phyloP scores from a whole-genome alignment of 129 eudicot species.

The Escallonia herrerae region DNA sequence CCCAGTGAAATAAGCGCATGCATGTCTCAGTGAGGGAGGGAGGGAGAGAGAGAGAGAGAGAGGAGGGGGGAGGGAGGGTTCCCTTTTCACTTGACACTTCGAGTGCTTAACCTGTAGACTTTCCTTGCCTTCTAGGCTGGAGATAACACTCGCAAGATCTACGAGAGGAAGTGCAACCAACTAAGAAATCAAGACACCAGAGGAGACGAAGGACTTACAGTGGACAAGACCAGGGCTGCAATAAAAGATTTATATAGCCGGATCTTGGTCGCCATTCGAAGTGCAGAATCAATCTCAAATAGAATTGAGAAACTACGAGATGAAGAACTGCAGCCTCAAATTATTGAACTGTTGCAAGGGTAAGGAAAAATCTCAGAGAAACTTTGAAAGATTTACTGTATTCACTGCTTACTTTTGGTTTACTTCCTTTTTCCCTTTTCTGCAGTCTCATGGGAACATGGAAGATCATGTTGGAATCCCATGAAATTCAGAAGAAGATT shows the following conservation, averaged over 20 bases:
- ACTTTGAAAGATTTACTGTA: not conserved
- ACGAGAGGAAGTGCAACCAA: slow-evolving; percentile 85
- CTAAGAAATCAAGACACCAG: slow-evolving; percentile 70
- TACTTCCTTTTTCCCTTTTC: not conserved
- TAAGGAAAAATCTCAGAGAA: slow-evolving; percentile 18
- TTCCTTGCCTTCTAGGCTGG: slow-evolving; percentile 50
- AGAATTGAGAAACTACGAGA: slow-evolving; percentile 77
- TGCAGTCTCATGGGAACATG: slow-evolving; percentile 71
- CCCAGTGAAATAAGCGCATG: too few relatives aligned
- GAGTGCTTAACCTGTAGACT: not conserved
- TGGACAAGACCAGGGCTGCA: slow-evolving; percentile 77
- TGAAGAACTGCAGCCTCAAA: slow-evolving; percentile 90
- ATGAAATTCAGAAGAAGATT: slow-evolving; percentile 88
- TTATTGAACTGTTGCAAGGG: slow-evolving; percentile 86
- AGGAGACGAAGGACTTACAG: slow-evolving; percentile 72
- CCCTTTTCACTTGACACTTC: too few relatives aligned
- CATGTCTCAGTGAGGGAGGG: too few relatives aligned
- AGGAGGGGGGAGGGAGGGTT: too few relatives aligned
- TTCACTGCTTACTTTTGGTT: not conserved
- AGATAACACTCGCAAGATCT: slow-evolving; percentile 63
- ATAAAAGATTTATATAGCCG: slow-evolving; percentile 88
- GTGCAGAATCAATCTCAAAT: slow-evolving; percentile 90
- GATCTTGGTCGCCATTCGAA: slow-evolving; percentile 85
- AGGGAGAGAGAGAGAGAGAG: too few relatives aligned
- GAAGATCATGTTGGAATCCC: slow-evolving; percentile 69